These are phyloP conservation scores for Pulveroboletus sp. DNA, from an alignment of 768 basidiomycete species.

Conservation along the genomic window DNA sequence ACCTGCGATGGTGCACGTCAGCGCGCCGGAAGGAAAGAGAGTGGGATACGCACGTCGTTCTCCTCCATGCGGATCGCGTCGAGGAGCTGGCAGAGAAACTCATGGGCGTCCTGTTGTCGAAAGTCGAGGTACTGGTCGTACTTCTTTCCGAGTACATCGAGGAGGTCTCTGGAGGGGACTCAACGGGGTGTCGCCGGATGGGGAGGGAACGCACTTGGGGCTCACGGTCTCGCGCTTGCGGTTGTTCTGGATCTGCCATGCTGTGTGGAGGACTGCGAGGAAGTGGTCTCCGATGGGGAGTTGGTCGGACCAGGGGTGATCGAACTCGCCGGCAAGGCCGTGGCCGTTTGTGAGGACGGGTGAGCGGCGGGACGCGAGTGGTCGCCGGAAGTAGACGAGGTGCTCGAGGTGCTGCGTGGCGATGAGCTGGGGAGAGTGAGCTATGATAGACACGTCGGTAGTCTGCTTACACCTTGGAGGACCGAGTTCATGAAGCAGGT, in stretches of 20 bases:
- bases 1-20: conserved; percentile 43
- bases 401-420: conserved; percentile 60
- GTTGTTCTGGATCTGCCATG: conserved; percentile 59
- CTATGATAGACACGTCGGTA: no score
- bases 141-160: conserved; percentile 70
- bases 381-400: conserved; percentile 48
- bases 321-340: conserved; percentile 45
- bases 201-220: conserved; percentile 52
- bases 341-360: conserved; percentile 67
- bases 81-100: conserved; percentile 83
- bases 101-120: conserved; percentile 94
- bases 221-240: conserved; percentile 52
- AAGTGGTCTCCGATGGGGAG: conserved; percentile 75
- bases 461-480: conserved; percentile 80
- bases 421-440: conserved; percentile 45
- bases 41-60: conserved; percentile 57
- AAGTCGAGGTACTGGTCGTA: conserved; percentile 95
- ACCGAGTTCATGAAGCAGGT: conserved; percentile 98
- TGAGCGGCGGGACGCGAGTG: conserved; percentile 48
- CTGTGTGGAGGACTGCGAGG: conserved; percentile 51
- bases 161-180: conserved; percentile 45
- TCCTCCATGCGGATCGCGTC: conserved; percentile 97
- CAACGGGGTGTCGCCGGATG: not conserved
- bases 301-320: conserved; percentile 49
- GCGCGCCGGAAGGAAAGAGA: not conserved